A percentile compares a stretch with the other conserved stretches of the same genome.
These are phyloP conservation scores for Mariannaea sp. DNA, from an alignment of 2,329 filamentous ascomycete genomes.

Conservation along the genomic window DNA sequence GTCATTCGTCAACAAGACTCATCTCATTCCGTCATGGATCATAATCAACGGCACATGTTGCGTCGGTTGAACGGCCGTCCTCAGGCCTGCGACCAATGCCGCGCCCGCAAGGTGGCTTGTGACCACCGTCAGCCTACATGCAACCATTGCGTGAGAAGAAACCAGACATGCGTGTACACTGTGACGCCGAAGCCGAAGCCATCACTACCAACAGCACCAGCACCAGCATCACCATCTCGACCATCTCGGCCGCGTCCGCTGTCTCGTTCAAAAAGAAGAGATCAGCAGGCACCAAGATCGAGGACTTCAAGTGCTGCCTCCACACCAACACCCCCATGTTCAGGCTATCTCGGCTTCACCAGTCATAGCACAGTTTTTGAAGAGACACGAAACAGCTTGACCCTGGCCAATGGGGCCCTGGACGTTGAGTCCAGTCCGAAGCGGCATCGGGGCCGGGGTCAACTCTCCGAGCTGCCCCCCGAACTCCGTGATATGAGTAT, in stretches of 20 bases:
- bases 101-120: constrained; percentile 50
- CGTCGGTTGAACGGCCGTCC: constrained; percentile 38
- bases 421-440: constrained; percentile 15
- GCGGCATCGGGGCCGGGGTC: constrained; percentile 7
- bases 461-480: constrained; percentile 27
- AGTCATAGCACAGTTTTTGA: constrained; percentile 50
- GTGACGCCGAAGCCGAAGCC: constrained; percentile 25
- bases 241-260: constrained; percentile 20
- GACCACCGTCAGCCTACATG: constrained; percentile 49
- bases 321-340: constrained; percentile 25
- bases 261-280: too few relatives aligned
- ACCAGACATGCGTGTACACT: constrained; percentile 46
- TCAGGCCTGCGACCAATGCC: constrained; percentile 45
- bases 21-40: constrained; percentile 14
- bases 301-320: constrained; percentile 14
- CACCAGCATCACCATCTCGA: too few relatives aligned
- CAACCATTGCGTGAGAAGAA: constrained; percentile 45
- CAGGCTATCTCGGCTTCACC: constrained; percentile 52
- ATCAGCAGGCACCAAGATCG: neutral
- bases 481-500: constrained; percentile 45
- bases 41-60: constrained; percentile 23
- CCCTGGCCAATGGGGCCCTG: constrained; percentile 38
- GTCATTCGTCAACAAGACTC: too few relatives aligned
- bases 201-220: too few relatives aligned
- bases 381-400: constrained; percentile 48